Evolutionary conservation across 441 rosid genomes (phyloP).

Genomic region (Melastoma candidum): DNA sequence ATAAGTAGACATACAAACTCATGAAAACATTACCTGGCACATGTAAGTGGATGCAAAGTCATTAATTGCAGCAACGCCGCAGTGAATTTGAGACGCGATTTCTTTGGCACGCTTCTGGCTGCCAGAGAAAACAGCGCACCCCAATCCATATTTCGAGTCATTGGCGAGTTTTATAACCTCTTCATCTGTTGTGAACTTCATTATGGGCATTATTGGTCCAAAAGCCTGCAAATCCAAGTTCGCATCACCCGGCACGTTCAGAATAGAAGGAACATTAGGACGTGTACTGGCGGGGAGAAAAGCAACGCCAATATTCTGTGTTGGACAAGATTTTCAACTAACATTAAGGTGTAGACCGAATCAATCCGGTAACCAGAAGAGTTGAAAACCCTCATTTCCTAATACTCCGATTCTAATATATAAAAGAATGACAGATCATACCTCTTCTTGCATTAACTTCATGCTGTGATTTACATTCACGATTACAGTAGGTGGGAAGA

Average conservation of each 20-base stretch:
- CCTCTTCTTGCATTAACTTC: conserved; percentile 99
- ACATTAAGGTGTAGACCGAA: neutral
- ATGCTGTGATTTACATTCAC: conserved; percentile 75
- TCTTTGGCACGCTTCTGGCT: conserved; percentile 65
- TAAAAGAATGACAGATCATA: conserved; percentile 13
- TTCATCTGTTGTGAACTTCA: conserved; percentile 87
- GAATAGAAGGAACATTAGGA: neutral
- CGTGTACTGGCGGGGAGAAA: neutral
- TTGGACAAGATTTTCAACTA: neutral
- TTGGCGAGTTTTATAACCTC: conserved; percentile 83
- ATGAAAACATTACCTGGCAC: conserved; percentile 67
- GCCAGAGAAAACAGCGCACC: conserved; percentile 92
- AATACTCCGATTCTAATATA: too few species aligned
- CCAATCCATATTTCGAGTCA: conserved; percentile 88
- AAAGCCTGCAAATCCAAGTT: conserved; percentile 53
- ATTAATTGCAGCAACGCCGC: conserved; percentile 89
- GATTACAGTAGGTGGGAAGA: conserved; percentile 86
- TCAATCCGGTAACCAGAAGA: neutral
- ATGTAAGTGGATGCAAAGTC: conserved; percentile 87
- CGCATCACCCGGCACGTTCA: neutral
- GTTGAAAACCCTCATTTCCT: too few species aligned
- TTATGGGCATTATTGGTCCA: conserved; percentile 98
- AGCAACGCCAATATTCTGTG: conserved; percentile 1
- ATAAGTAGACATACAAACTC: neutral
- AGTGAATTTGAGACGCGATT: conserved; percentile 79